These are phyloP conservation scores for Wickerhamomyces queroliae DNA, from an alignment of 805 yeast species.

Conservation along the genomic window DNA sequence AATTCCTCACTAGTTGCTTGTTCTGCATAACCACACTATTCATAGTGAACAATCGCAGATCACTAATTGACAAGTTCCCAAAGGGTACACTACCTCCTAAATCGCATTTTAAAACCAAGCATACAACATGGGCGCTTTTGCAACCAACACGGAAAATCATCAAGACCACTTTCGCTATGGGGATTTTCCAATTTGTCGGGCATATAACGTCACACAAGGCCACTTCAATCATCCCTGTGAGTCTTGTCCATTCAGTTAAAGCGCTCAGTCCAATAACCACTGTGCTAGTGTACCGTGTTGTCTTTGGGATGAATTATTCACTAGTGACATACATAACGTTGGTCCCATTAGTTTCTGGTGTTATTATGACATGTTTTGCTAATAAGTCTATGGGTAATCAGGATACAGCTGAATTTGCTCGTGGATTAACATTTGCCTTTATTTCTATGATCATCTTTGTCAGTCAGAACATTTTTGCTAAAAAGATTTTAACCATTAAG, in stretches of 20 bases:
- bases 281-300: conserved; percentile 65
- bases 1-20: conserved; percentile 66
- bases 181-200: conserved; percentile 86
- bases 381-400: conserved; percentile 25
- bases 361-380: conserved; percentile 70
- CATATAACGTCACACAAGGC: conserved; percentile 90
- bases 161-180: conserved; percentile 85
- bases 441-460: conserved; percentile 57
- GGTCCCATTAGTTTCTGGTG: conserved; percentile 76
- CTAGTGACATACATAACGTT: conserved; percentile 70
- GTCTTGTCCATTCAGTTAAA: conserved; percentile 90
- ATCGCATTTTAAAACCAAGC: conserved; percentile 24
- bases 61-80: conserved; percentile 32
- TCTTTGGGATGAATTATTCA: conserved; percentile 55
- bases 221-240: conserved; percentile 89
- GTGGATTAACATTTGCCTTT: conserved; percentile 33
- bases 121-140: conserved; percentile 35
- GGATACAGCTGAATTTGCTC: conserved; percentile 13
- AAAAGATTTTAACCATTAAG: conserved; percentile 54
- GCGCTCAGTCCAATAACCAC: conserved; percentile 88
- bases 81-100: conserved; percentile 42
- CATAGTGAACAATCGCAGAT: conserved; percentile 30
- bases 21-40: conserved; percentile 46
- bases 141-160: conserved; percentile 49
- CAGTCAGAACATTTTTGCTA: conserved; percentile 76